Evolutionary conservation across 2,329 filamentous ascomycete genomes (phyloP), one percentile per base, ranked within the genome.

Genomic region (Penicillium aurantiogriseum): DNA sequence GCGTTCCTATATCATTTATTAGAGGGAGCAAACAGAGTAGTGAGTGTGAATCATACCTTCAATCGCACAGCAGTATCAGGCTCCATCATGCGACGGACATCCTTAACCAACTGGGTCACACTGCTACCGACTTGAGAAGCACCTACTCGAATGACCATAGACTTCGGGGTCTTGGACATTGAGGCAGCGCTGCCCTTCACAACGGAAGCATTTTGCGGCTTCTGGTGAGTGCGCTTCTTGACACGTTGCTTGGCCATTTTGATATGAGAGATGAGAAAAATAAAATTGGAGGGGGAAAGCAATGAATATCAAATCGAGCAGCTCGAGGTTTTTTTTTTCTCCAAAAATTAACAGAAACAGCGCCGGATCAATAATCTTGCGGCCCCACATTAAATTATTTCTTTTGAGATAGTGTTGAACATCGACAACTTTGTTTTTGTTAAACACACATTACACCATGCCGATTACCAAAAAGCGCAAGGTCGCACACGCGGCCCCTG

Each of bases 71-170:
- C 94, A 4, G 94, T 99, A 53, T 92, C 90, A 1, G 94, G 94
- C 76, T 97, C 92, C 92, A 99, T 96, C 79, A 97, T 93, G 54
- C 83, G 83, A 67, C 94, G 87, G 58, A 97, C 90, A 78, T 99
- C 94, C 67, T 89, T 87, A 23, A 93, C 92, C 67, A 99, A 81
- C 77, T 97, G 92, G 73, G 88, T 93, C 68, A 99, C 85, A 74
- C 90, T 96, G 58, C 91, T 86, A 57, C 94, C 94, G 51, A 99
- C 91, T 72, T 97, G 91, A 69, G 92, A 90, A 67, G 92, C 93
- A 68, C 94, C 94, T 69, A 97, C 92, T 66, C 94, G 90, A 76
- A 99, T 96, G 57, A 99, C 93, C 93, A 99, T 97, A 74, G 89
- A 95, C 82, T 97, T 97, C 35, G 94, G 94, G 51, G 87, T 83